Base-by-base conservation (phyloP, 2,329 filamentous ascomycete species). In the Aspergillus flavus region DNA sequence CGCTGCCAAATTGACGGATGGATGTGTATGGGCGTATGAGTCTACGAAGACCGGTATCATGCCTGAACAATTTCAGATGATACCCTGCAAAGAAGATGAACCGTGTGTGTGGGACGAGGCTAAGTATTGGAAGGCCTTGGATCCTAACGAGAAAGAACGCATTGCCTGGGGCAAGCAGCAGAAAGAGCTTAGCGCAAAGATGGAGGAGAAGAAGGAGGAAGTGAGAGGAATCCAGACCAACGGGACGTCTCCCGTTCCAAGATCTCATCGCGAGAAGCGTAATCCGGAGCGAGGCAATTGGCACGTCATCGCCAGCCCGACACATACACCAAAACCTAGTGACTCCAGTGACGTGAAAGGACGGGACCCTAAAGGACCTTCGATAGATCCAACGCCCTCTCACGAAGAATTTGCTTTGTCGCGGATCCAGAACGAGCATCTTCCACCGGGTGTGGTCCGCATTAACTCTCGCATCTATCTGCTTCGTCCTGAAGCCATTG, bases 401-500 rank as follows among this genome's bases (percentile, higher is more conserved):
- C 79, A 79, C 62, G 73, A 80, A 60, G 76, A 80, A 46, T 80
- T 71, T 66, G 79, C 76, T 54, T 69, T 73, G 36, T 67, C 68
- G 41, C 75, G 73, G 56, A 79, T 84, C 60, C 71, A 75, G n/a
- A 75, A 79, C 54, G 78, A 82, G 61, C 79, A 78, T 46, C 71
- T 82, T 34, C 80, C 80, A 14, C 69, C 75, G 16, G 80, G 81
- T 6, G 76, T 82, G 66, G 76, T 76, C 11, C 73, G 73, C 36
- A 77, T 83, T 45, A 66, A 68, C 1, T 70, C 70, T 12, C 71
- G 76, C 3, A 72, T 78, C 61, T 83, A 81, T 66, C 73, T 78
- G 36, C 68, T 83, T 73, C 72, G 80, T 9, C 91, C 91, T 23
- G 91, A 94, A 78, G 91, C 91, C 2, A 92, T 94, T 59, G 91